Base-by-base conservation (phyloP, 2,329 filamentous ascomycete species). In the Nothophaeocryptopus gaeumannii region DNA sequence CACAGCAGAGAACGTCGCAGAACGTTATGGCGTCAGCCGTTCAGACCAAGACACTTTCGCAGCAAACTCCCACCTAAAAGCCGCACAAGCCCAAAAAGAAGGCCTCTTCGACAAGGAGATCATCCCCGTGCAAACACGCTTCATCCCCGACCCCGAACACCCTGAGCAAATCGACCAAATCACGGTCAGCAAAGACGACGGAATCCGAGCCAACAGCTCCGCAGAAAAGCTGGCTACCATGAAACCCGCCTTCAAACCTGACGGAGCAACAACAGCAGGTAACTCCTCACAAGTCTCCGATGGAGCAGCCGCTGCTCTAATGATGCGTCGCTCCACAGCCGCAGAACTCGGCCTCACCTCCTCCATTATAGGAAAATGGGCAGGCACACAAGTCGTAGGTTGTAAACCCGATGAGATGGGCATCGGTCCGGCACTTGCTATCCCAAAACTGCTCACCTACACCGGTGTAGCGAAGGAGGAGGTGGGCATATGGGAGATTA, bases 361-460 rank as follows among this genome's bases (percentile, higher is more conserved):
- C 5, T 76, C 74, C 26, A 88, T 96, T 63, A 83, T 95, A 51
- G 91, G 86, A 32, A 89, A 87, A 68, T 96, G 91, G 75, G 87
- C 90, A 0, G 85, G 81, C 0, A 85, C 87, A 1, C 79, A 83
- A 29, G 84, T 88, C 9, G 82, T 84, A 0, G 91, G 92, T 10
- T 95, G 89, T 67, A 78, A 77, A 44, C 91, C 92, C 0, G 89
- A 95, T 64, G 90, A 96, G 78, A 96, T 97, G 92, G 91, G 92
- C 34, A 78, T 96, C 50, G 91, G 92, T 0, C 91, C 92, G 0
- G 89, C 89, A 0, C 66, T 95, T 26, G 91, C 89, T 0, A 92
- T 96, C 45, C 91, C 91, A 5, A 87, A 85, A 67, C 76, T 96
- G 14, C 76, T 96, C n/a, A 69, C 74, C 13, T 80, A 82, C 53